Evolutionary conservation across 2,329 filamentous ascomycete genomes (phyloP).

Genomic region (Xylariomycetidae sp.): DNA sequence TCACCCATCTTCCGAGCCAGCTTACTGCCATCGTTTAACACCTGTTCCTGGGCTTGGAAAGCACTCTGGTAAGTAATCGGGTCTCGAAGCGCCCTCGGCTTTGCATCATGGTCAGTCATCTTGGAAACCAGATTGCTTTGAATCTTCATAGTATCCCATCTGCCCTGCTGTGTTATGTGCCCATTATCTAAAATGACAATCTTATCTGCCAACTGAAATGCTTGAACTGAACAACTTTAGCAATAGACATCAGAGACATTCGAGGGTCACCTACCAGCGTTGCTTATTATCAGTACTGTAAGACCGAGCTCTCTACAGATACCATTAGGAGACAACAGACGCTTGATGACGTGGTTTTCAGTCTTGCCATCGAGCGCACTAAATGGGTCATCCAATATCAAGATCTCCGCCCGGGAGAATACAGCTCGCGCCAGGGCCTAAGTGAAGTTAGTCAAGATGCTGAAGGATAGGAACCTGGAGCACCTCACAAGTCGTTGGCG

Average conservation of each 20-base stretch:
- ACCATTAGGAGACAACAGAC: neutral
- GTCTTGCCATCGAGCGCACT: neutral
- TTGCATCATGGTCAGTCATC: neutral
- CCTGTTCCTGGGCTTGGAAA: neutral
- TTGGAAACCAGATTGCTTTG: neutral
- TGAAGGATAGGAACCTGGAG: neutral
- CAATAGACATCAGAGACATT: neutral
- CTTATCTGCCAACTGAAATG: neutral
- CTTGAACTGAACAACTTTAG: neutral
- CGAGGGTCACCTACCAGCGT: neutral
- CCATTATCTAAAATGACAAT: neutral
- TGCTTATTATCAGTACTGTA: neutral
- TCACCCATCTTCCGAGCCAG: neutral
- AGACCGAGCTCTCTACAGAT: neutral
- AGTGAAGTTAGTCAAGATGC: neutral
- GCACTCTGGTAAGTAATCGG: neutral
- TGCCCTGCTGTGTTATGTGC: neutral
- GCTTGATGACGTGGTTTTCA: neutral
- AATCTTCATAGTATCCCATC: neutral
- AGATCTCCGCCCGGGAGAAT: neutral
- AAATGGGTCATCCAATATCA: neutral
- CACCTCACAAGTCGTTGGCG: neutral
- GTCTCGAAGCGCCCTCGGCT: neutral
- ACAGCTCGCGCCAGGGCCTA: neutral
- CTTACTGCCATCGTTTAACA: neutral